Evolutionary conservation across 805 yeast species (phyloP).

Genomic region (Candida adriatica): DNA sequence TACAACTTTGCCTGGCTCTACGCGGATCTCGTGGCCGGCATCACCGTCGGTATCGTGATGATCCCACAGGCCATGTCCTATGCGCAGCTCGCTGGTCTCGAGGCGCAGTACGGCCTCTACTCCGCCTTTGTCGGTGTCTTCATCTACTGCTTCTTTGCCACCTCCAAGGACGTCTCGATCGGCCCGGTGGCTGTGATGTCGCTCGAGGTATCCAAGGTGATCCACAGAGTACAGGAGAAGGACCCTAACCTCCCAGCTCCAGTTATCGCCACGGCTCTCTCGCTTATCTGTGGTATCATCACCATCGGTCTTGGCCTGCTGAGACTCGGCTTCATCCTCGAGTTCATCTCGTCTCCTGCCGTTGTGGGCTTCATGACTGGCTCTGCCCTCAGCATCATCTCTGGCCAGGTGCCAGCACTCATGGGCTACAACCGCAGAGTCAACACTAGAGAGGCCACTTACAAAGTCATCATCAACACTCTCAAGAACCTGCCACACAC

Average conservation of each 20-base stretch:
- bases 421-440: slow-evolving; percentile 67
- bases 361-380: slow-evolving; percentile 95
- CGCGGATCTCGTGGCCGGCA: slow-evolving; percentile 83
- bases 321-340: slow-evolving; percentile 82
- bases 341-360: slow-evolving; percentile 84
- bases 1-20: slow-evolving; percentile 76
- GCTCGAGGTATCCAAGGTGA: slow-evolving; percentile 71
- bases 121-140: slow-evolving; percentile 90
- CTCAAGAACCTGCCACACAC: slow-evolving; percentile 66
- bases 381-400: slow-evolving; percentile 75
- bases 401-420: slow-evolving; percentile 82
- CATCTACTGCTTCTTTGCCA: slow-evolving; percentile 85
- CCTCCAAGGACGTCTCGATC: slow-evolving; percentile 90
- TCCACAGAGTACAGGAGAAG: slow-evolving; percentile 52
- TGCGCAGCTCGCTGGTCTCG: slow-evolving; percentile 76
- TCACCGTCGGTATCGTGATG: slow-evolving; percentile 87
- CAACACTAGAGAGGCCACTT: slow-evolving; percentile 68
- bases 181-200: slow-evolving; percentile 99
- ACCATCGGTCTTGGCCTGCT: slow-evolving; percentile 77
- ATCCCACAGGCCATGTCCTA: slow-evolving; percentile 97
- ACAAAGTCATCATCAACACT: slow-evolving; percentile 60
- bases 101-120: slow-evolving; percentile 82
- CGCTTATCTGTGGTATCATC: slow-evolving; percentile 80
- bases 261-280: slow-evolving; percentile 69
- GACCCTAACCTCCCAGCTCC: slow-evolving; percentile 49